Percentiles rank a stretch among this genome's conserved stretches.
phyloP scores from a whole-genome alignment of 805 yeast genomes.

The Monosporozyma solicola region DNA sequence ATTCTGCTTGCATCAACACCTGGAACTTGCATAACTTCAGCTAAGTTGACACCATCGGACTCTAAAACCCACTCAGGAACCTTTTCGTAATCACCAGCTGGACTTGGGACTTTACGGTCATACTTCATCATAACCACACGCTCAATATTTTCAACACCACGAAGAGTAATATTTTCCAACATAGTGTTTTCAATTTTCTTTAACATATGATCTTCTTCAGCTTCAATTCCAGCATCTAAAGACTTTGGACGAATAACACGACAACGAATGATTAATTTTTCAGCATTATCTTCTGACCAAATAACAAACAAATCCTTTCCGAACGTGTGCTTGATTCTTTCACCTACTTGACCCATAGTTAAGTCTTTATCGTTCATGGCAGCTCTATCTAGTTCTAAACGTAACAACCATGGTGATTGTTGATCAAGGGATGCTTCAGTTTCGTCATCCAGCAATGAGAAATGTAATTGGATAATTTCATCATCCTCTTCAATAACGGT shows the following conservation, averaged over 20 bases:
- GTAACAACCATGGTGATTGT: conserved; percentile 96
- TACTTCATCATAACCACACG: conserved; percentile 78
- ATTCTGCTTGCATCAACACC: conserved; percentile 90
- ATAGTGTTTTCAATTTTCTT: conserved; percentile 92
- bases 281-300: conserved; percentile 99
- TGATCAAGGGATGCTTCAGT: conserved; percentile 88
- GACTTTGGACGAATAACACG: conserved; percentile 95
- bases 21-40: conserved; percentile 89
- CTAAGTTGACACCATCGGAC: conserved; percentile 94
- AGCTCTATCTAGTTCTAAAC: conserved; percentile 96
- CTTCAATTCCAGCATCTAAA: conserved; percentile 86
- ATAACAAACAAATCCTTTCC: conserved; percentile 93
- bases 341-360: conserved; percentile 97
- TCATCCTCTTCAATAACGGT: conserved; percentile 96
- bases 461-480: conserved; percentile 95
- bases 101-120: conserved; percentile 62
- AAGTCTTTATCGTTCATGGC: conserved; percentile 97
- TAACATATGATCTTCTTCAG: conserved; percentile 94
- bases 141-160: conserved; percentile 92
- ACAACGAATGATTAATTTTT: conserved; percentile 92
- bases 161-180: conserved; percentile 87
- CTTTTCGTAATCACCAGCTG: conserved; percentile 78
- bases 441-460: conserved; percentile 95
- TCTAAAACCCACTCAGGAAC: conserved; percentile 97
- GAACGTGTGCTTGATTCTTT: conserved; percentile 83